Evolutionary conservation across 352 stramenopile genomes (phyloP).

Genomic region (Phytophthora litchii): DNA sequence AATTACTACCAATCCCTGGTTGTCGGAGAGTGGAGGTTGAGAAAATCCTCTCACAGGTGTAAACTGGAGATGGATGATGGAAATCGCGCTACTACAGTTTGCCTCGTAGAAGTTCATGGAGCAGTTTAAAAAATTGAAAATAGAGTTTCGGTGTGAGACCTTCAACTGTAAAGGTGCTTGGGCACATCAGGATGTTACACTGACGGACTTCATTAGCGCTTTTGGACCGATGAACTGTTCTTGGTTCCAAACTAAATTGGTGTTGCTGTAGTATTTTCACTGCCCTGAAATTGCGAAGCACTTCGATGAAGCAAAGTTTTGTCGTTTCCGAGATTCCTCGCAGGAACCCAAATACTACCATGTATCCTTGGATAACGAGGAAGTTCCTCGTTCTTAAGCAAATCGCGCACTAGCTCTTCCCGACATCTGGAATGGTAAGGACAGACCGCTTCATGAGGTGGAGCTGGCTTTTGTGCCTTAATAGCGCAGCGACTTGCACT

Average conservation of each 20-base stretch:
- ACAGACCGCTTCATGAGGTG: slow-evolving; percentile 13
- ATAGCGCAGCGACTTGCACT: slow-evolving; percentile 10
- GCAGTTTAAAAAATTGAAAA: background rate
- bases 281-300: background rate
- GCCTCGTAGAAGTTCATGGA: background rate
- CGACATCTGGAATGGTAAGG: slow-evolving; percentile 30
- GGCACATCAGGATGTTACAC: background rate
- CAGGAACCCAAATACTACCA: too few relatives aligned
- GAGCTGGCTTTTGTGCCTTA: slow-evolving; percentile 15
- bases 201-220: background rate
- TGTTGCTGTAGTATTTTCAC: background rate
- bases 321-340: background rate
- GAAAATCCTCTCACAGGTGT: too few relatives aligned
- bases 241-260: too few relatives aligned
- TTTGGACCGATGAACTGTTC: background rate
- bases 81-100: too few relatives aligned
- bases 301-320: background rate
- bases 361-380: too few relatives aligned
- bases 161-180: slow-evolving; percentile 21
- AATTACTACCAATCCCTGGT: too few relatives aligned
- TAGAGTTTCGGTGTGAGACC: slow-evolving; percentile 14
- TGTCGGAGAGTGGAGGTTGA: background rate
- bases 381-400: slow-evolving; percentile 4
- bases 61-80: too few relatives aligned
- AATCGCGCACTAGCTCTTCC: slow-evolving; percentile 25